A percentile compares a stretch with the other conserved stretches of the same genome.
Evolutionary conservation across 1,284 basidiomycete genomes (phyloP).

Genomic region (Ustilago curta): DNA sequence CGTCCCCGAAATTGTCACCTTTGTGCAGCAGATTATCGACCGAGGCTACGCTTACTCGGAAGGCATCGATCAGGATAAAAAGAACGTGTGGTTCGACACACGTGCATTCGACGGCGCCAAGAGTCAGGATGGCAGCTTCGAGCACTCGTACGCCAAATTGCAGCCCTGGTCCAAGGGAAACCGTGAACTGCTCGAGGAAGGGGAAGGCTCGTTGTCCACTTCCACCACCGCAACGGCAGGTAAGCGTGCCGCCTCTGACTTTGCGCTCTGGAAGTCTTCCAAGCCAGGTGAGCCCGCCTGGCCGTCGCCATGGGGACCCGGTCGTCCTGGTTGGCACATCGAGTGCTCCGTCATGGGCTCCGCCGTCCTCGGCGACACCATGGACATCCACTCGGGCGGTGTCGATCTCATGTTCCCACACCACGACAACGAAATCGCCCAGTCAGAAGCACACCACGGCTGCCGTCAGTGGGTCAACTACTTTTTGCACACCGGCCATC

Average conservation of each 20-base stretch:
- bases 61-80: slow-evolving; percentile 53
- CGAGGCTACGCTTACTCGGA: slow-evolving; percentile 87
- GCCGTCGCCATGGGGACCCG: slow-evolving; percentile 94
- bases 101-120: slow-evolving; percentile 80
- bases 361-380: slow-evolving; percentile 87
- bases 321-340: slow-evolving; percentile 99
- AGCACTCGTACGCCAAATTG: slow-evolving; percentile 87
- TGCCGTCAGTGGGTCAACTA: slow-evolving; percentile 98
- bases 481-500: slow-evolving; percentile 97
- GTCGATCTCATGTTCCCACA: slow-evolving; percentile 98
- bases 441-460: slow-evolving; percentile 89
- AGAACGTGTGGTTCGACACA: slow-evolving; percentile 91
- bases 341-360: slow-evolving; percentile 99
- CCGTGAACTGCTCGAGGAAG: slow-evolving; percentile 87
- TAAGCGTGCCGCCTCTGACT: slow-evolving; percentile 78
- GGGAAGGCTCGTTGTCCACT: slow-evolving; percentile 80
- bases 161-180: slow-evolving; percentile 97
- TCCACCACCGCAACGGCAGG: slow-evolving; percentile 73
- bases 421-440: slow-evolving; percentile 98
- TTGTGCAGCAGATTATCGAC: slow-evolving; percentile 85
- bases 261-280: slow-evolving; percentile 97
- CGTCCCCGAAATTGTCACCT: slow-evolving; percentile 91
- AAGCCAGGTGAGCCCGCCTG: slow-evolving; percentile 98
- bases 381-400: slow-evolving; percentile 98
- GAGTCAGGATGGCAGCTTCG: slow-evolving; percentile 41